A percentile compares a stretch with the other conserved stretches of the same genome.
Evolutionary conservation across 2,329 filamentous ascomycete genomes (phyloP).

Genomic region (Fusarium irregulare): DNA sequence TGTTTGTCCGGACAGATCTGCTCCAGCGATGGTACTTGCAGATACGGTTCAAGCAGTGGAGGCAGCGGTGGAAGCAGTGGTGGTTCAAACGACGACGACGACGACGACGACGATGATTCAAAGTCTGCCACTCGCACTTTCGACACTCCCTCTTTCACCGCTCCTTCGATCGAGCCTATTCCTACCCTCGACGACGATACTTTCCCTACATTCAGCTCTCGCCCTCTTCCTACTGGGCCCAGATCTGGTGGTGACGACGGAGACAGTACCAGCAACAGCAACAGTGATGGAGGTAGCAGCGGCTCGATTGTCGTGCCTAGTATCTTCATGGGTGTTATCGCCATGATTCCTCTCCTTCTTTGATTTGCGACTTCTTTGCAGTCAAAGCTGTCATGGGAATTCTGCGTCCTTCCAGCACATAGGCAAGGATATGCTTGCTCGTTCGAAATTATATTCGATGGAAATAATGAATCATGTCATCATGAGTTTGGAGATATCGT

Average conservation of each 20-base stretch:
- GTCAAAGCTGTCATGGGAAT: neutral
- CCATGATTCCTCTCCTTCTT: conserved; percentile 43
- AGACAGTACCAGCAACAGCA: conserved; percentile 9
- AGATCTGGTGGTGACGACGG: conserved; percentile 26
- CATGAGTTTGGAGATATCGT: neutral
- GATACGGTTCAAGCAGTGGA: conserved; percentile 17
- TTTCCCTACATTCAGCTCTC: conserved; percentile 13
- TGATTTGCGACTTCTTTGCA: conserved; percentile 11
- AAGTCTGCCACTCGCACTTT: conserved; percentile 13
- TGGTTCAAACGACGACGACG: conserved; percentile 24
- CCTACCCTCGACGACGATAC: conserved; percentile 17
- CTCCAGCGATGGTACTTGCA: conserved; percentile 28
- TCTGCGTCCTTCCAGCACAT: neutral
- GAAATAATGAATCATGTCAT: conserved; percentile 24
- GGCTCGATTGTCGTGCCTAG: conserved; percentile 36
- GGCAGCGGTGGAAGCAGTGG: conserved; percentile 32
- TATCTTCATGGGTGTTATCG: conserved; percentile 41
- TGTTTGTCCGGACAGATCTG: conserved; percentile 47
- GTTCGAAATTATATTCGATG: neutral
- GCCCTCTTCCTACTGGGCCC: conserved; percentile 22
- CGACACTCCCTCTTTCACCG: conserved; percentile 28
- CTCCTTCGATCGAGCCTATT: conserved; percentile 28
- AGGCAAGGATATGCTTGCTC: neutral
- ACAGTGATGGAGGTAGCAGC: neutral
- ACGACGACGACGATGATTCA: conserved; percentile 14